Evolutionary conservation across 441 rosid species (phyloP).

Genomic region (Cnidoscolus chayamansa): DNA sequence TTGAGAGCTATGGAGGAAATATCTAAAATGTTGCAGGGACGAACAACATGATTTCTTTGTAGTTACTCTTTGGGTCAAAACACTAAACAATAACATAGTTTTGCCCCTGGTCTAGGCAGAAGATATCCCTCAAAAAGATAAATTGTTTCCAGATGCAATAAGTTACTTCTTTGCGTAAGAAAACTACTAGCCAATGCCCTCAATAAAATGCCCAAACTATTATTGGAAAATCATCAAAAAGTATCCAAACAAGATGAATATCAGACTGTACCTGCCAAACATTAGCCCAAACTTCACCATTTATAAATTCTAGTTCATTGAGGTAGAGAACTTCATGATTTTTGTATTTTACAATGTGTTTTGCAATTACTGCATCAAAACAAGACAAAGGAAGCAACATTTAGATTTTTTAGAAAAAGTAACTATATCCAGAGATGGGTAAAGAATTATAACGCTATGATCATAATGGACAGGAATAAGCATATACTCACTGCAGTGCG

Average conservation of each 20-base stretch:
- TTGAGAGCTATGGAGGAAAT: not conserved
- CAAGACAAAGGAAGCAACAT: conserved; percentile 6
- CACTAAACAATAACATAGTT: not conserved
- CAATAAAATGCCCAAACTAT: not conserved
- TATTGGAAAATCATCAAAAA: not conserved
- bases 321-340: conserved; percentile 61
- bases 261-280: conserved; percentile 66
- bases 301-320: conserved; percentile 82
- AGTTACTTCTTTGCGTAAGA: not conserved
- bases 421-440: not conserved
- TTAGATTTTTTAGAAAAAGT: not conserved
- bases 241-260: conserved; percentile 1
- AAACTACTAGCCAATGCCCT: not conserved
- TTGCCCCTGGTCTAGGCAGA: not conserved
- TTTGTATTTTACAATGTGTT: conserved; percentile 53
- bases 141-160: not conserved
- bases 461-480: not conserved
- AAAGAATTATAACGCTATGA: not conserved
- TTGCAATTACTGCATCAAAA: conserved; percentile 50
- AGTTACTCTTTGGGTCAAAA: not conserved
- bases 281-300: conserved; percentile 96
- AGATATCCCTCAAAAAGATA: not conserved
- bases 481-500: not conserved
- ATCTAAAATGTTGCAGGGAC: not conserved
- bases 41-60: not conserved